Conservation (phyloP, 495 filamentous ascomycete genomes). For the Aspergillus taichungensis region DNA sequence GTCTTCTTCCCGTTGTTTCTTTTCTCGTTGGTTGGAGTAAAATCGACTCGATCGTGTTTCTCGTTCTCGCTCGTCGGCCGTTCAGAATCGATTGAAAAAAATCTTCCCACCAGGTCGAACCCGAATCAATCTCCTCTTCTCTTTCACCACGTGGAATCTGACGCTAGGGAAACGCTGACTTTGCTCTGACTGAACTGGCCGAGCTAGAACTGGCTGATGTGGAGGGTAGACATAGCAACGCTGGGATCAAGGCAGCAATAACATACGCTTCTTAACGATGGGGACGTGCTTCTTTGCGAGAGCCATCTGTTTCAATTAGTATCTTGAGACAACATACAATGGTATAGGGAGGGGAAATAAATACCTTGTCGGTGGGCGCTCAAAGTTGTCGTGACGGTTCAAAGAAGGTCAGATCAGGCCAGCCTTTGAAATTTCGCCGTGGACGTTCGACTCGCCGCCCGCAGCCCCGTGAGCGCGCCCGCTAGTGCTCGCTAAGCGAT, state of each 20-base stretch:
- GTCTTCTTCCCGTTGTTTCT: no score
- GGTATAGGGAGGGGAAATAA: conserved; percentile 5
- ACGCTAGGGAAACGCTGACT: no score
- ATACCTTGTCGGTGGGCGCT: conserved; percentile 43
- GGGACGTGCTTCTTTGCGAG: conserved; percentile 97
- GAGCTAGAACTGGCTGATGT: background rate
- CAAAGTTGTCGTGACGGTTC: conserved; percentile 42
- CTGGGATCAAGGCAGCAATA: conserved; percentile 30
- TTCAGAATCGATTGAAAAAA: no score
- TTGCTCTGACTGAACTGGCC: background rate
- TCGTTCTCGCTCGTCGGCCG: no score
- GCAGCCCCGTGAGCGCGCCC: conserved; percentile 25
- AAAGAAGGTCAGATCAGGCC: conserved; percentile 20
- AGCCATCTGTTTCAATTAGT: conserved; percentile 63
- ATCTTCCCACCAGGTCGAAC: no score
- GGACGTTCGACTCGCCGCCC: conserved; percentile 19
- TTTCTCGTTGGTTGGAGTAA: no score
- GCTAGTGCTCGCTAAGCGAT: conserved; percentile 40
- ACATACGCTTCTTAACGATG: conserved; percentile 99
- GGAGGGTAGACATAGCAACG: background rate
- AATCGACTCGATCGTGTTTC: no score
- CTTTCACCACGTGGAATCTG: conserved; percentile 1
- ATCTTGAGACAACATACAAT: conserved; percentile 1
- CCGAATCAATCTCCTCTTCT: no score
- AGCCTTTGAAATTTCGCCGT: conserved; percentile 1